Evolutionary conservation across 148 eudicot species (phyloP), one percentile per base, ranked within the genome.

Genomic region (Rhododendron mucronatum): DNA sequence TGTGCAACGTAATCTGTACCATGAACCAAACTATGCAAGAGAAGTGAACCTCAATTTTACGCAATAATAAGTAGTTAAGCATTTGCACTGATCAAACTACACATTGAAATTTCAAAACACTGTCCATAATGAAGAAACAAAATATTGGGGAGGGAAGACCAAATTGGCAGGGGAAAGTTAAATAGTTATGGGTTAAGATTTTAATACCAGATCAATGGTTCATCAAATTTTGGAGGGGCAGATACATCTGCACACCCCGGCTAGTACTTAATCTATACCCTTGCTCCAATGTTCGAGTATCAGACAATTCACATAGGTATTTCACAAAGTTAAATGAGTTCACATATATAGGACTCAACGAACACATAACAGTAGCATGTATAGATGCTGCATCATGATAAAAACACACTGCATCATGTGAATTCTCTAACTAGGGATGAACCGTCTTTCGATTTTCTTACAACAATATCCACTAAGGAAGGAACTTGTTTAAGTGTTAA

Each of bases 1-100:
- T 35, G 87, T 89, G 88, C 90, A 84, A 73, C 14, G 23, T 80
- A 12, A 57, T 44, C 53, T 21, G 28, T 45, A 7, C 0, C 51
- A 20, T 21, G 6, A 20, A 15, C 59, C 35, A 7, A 30, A 53
- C 14, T 20, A 65, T 7, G 57, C 23, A 28, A 28, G 51, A 39
- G 50, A 77, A 37, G 7, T 30, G 7, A 48, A 79, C 82, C 57
- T 79, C 61, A 23, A 26, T 15, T 20, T 79, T 77, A 41, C 8
- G 51, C 80, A 20, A 44, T 44, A 21, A 78, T n/a, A 14, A 44
- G 3, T 18, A 44, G 10, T 18, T 8, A 13, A 47, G 4, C 30
- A 20, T 78, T 18, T 14, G 80, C 80, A 76, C 69, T 8, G 69
- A 63, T 23, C 69, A 23, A 8, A 63, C 69, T 23, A 63, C 28